A percentile compares a stretch with the other conserved stretches of the same genome.
These are phyloP conservation scores for Sporisorium sorghi DNA, from an alignment of 1,284 basidiomycete species.

Conservation along the genomic window DNA sequence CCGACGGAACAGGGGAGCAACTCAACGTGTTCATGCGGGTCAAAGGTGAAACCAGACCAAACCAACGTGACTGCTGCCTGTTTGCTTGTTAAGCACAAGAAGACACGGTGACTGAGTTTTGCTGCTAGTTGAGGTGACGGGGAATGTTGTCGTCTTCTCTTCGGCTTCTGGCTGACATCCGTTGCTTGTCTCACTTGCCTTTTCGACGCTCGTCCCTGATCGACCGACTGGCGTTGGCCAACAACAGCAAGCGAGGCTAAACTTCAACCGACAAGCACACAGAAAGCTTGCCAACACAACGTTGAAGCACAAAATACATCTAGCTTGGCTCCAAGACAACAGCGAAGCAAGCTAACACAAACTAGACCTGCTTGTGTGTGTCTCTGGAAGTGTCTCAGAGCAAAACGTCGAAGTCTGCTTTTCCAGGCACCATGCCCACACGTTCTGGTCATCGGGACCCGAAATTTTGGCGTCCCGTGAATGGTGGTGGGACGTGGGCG, in stretches of 20 bases:
- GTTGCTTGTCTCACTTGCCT: background rate
- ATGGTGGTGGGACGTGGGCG: no score
- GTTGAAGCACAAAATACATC: no score
- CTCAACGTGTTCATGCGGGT: conserved; percentile 1
- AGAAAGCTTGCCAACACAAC: background rate
- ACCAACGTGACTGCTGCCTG: background rate
- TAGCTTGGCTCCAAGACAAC: no score
- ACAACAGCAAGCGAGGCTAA: conserved; percentile 1
- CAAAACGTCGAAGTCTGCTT: no score
- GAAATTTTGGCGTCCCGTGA: no score
- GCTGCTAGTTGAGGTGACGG: background rate
- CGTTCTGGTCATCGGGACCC: no score
- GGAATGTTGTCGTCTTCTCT: background rate
- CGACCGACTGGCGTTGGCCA: background rate
- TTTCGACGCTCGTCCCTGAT: conserved; percentile 8
- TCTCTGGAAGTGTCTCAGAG: no score
- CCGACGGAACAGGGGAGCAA: background rate
- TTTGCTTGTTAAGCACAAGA: background rate
- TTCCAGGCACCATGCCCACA: no score
- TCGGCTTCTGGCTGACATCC: background rate
- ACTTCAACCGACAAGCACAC: background rate
- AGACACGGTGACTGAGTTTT: background rate
- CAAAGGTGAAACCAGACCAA: background rate
- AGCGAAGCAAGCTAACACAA: no score
- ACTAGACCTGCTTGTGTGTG: no score